Percentiles rank a stretch among this genome's conserved stretches.
Evolutionary conservation across 2,329 filamentous ascomycete genomes (phyloP).

Genomic region (Colletotrichum sansevieriae): DNA sequence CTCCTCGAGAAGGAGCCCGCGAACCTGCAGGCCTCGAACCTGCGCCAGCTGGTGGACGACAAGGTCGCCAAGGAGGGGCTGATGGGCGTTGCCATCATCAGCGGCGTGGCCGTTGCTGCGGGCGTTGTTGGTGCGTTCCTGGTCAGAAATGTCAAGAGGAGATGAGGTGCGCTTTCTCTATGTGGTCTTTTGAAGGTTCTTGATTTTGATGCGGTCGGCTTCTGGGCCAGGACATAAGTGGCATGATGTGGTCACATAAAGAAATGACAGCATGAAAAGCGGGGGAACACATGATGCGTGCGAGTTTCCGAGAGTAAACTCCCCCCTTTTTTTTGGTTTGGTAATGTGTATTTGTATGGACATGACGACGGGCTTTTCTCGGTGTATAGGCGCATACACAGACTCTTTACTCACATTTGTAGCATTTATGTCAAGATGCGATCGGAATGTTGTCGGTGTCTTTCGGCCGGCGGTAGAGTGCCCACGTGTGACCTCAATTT

Average conservation of each 20-base stretch:
- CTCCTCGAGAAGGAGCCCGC: slow-evolving; percentile 90
- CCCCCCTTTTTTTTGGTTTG: slow-evolving; percentile 10
- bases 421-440: neutral
- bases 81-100: slow-evolving; percentile 94
- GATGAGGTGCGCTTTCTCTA: slow-evolving; percentile 49
- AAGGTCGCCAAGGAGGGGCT: slow-evolving; percentile 95
- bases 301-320: slow-evolving; percentile 2
- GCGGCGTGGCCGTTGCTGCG: slow-evolving; percentile 90
- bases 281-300: neutral
- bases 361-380: slow-evolving; percentile 25
- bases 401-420: slow-evolving; percentile 18
- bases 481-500: too few species aligned
- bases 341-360: slow-evolving; percentile 42
- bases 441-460: slow-evolving; percentile 9
- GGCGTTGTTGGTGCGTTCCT: slow-evolving; percentile 93
- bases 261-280: slow-evolving; percentile 17
- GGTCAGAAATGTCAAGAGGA: slow-evolving; percentile 79
- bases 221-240: neutral
- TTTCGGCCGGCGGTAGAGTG: neutral
- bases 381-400: slow-evolving; percentile 39
- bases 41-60: slow-evolving; percentile 91
- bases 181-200: too few species aligned
- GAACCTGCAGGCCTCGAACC: slow-evolving; percentile 90
- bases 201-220: too few species aligned
- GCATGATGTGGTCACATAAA: neutral